Conservation (phyloP, 2,329 filamentous ascomycete species). For the Pestalotiopsis sp. region DNA sequence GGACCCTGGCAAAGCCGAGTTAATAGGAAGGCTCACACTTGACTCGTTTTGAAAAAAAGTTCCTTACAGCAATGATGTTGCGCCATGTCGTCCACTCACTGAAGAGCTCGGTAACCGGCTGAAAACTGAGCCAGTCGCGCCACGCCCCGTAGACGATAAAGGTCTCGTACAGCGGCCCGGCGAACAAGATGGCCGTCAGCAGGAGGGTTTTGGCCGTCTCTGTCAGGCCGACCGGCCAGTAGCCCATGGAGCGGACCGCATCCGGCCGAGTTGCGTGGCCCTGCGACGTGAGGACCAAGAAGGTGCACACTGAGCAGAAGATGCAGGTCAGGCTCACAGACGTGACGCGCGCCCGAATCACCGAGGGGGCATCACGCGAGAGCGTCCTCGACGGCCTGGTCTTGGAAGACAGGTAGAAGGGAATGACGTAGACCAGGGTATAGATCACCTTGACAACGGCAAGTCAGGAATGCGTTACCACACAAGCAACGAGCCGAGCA, state of each 20-base stretch:
- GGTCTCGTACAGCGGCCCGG: constrained; percentile 80
- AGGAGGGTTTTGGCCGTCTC: constrained; percentile 68
- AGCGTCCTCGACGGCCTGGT: constrained; percentile 80
- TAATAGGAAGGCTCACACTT: constrained; percentile 12
- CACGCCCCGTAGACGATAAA: constrained; percentile 74
- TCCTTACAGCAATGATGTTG: constrained; percentile 80
- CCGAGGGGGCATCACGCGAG: constrained; percentile 84
- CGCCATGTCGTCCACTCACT: constrained; percentile 81
- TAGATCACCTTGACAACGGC: constrained; percentile 65
- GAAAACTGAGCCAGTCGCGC: constrained; percentile 63
- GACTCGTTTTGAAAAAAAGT: not conserved
- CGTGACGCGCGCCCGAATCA: constrained; percentile 84
- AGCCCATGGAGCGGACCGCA: constrained; percentile 72
- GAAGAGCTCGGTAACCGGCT: constrained; percentile 61
- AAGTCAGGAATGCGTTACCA: not conserved
- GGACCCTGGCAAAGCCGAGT: constrained; percentile 64
- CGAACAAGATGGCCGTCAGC: constrained; percentile 78
- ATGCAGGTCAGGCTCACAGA: constrained; percentile 78
- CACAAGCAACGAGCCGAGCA: constrained; percentile 6
- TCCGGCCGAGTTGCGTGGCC: constrained; percentile 52
- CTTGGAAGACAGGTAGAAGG: constrained; percentile 81
- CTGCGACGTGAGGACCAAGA: constrained; percentile 63
- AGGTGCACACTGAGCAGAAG: constrained; percentile 66
- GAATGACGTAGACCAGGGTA: constrained; percentile 86
- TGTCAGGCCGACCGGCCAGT: constrained; percentile 72